Conservation (phyloP, 2,329 filamentous ascomycete genomes). For the Nannizziopsis barbatae region DNA sequence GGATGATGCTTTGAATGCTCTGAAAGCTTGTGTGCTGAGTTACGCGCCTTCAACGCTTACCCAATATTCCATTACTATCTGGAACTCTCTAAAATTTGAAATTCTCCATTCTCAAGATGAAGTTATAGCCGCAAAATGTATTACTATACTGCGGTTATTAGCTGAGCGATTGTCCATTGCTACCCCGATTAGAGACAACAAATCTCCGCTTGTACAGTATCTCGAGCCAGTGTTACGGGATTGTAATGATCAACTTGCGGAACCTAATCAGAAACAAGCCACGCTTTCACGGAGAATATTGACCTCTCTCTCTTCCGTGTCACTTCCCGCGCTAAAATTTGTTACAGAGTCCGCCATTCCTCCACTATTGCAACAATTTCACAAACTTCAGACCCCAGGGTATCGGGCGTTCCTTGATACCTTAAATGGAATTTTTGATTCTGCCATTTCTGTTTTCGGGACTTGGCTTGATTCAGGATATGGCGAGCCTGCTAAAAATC, state of each 20-base stretch:
- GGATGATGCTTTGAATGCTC: slow-evolving; percentile 54
- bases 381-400: slow-evolving; percentile 51
- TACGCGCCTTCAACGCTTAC: slow-evolving; percentile 51
- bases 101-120: slow-evolving; percentile 57
- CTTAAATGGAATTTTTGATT: slow-evolving; percentile 46
- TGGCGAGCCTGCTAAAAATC: slow-evolving; percentile 29
- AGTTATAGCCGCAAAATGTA: slow-evolving; percentile 49
- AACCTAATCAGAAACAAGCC: slow-evolving; percentile 58
- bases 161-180: slow-evolving; percentile 43
- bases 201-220: slow-evolving; percentile 41
- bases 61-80: slow-evolving; percentile 53
- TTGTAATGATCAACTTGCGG: slow-evolving; percentile 56
- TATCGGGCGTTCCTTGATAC: slow-evolving; percentile 53
- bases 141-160: slow-evolving; percentile 46
- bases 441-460: slow-evolving; percentile 48
- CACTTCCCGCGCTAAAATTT: slow-evolving; percentile 44
- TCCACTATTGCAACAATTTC: slow-evolving; percentile 48
- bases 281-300: slow-evolving; percentile 53
- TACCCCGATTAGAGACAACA: slow-evolving; percentile 26
- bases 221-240: slow-evolving; percentile 53
- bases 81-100: slow-evolving; percentile 60
- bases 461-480: slow-evolving; percentile 41
- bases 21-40: slow-evolving; percentile 48
- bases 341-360: slow-evolving; percentile 48
- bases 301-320: slow-evolving; percentile 45